Conservation (phyloP, 2,329 filamentous ascomycete genomes). For the Sporothrix sp. region DNA sequence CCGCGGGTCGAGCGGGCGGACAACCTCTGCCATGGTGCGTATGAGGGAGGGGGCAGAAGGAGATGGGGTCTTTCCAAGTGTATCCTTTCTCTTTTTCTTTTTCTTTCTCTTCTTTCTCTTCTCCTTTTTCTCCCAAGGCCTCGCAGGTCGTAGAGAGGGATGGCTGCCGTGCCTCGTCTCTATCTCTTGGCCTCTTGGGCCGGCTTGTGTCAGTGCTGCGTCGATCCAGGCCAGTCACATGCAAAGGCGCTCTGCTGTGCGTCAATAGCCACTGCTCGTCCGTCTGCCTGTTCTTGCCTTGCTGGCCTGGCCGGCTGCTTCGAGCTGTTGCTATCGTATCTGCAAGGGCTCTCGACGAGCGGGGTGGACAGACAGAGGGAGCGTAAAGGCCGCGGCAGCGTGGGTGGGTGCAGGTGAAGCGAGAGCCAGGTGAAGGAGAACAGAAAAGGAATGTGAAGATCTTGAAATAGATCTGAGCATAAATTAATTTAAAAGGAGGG, state of each 20-base stretch:
- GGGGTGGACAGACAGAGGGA: not conserved
- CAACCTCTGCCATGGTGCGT: conserved; percentile 17
- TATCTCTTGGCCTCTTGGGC: too few relatives aligned
- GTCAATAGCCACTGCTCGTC: not conserved
- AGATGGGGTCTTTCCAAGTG: too few relatives aligned
- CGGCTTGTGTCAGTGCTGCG: too few relatives aligned
- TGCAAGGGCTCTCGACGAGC: not conserved
- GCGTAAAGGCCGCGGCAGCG: not conserved
- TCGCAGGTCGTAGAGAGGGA: too few relatives aligned
- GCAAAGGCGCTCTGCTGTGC: too few relatives aligned
- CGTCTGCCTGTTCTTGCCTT: not conserved
- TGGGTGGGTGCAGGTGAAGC: not conserved
- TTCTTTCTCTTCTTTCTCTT: too few relatives aligned
- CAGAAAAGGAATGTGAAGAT: not conserved
- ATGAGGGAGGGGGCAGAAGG: not conserved
- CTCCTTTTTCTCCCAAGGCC: too few relatives aligned
- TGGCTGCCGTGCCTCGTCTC: too few relatives aligned
- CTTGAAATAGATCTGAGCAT: not conserved
- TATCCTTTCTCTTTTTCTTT: too few relatives aligned
- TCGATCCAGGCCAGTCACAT: conserved; percentile 7
- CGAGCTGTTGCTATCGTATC: not conserved
- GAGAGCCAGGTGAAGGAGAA: not conserved
- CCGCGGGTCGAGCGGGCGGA: conserved; percentile 37
- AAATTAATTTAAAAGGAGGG: too few relatives aligned
- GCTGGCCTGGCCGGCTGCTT: not conserved